These are phyloP conservation scores for Globisporangium recalcitrans DNA, from an alignment of 352 stramenopile species.

Conservation along the genomic window DNA sequence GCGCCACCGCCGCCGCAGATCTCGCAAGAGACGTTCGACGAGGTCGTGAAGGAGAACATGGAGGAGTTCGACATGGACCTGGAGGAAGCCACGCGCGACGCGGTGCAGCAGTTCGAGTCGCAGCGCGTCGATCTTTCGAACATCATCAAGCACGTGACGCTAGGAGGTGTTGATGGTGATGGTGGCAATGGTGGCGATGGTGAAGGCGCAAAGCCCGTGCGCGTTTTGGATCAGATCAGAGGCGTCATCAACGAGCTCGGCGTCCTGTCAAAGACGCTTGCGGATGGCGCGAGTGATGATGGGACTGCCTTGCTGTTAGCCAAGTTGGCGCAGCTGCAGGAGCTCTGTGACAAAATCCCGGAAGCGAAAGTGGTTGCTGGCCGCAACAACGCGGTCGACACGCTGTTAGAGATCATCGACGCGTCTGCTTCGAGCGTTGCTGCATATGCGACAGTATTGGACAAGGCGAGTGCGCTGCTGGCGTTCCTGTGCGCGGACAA, in stretches of 20 bases:
- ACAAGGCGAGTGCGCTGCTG: constrained; percentile 23
- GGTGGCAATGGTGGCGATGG: neutral
- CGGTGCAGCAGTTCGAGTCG: constrained; percentile 81
- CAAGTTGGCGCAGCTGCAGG: constrained; percentile 22
- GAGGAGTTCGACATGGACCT: constrained; percentile 86
- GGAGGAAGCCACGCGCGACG: constrained; percentile 73
- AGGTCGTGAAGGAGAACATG: constrained; percentile 86
- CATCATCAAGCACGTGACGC: constrained; percentile 52
- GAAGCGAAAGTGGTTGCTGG: constrained; percentile 60
- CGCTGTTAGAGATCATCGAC: constrained; percentile 36
- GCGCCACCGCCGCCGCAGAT: constrained; percentile 43
- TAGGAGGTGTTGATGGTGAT: neutral
- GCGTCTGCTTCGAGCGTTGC: constrained; percentile 7
- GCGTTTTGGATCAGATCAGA: constrained; percentile 29
- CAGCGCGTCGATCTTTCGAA: constrained; percentile 85
- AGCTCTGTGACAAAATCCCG: constrained; percentile 35
- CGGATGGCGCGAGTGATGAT: neutral
- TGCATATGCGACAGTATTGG: neutral
- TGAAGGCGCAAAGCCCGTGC: constrained; percentile 5
- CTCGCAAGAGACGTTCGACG: constrained; percentile 88
- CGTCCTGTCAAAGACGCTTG: neutral
- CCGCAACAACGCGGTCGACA: constrained; percentile 48
- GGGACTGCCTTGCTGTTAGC: constrained; percentile 7
- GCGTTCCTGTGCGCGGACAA: constrained; percentile 37
- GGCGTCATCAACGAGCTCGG: constrained; percentile 22